Evolutionary conservation across 805 yeast species (phyloP), one percentile per base, ranked within the genome.

Genomic region (Cephaloascus fragrans): DNA sequence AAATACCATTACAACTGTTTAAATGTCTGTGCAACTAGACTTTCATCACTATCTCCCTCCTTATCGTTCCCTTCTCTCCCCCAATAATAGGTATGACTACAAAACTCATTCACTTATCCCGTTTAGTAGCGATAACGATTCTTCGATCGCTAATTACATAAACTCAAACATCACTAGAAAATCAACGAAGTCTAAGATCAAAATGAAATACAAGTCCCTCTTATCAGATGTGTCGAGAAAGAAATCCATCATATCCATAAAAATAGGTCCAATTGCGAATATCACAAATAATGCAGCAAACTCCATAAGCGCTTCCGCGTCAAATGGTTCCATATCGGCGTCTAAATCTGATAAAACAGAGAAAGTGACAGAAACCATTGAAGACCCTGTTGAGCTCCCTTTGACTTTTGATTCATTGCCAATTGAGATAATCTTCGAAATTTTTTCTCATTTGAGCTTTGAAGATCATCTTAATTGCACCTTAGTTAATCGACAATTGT

Each of bases 11-110:
- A n/a, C n/a, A n/a, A n/a, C n/a, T n/a, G n/a, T n/a, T n/a, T n/a
- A n/a, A n/a, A n/a, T n/a, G n/a, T n/a, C 28, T 23, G 28, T 23
- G 6, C 28, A 23, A 23, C n/a, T 35, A 16, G 62, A 58, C 37
- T 45, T 52, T 47, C 51, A 47, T 47, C 18, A 50, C 17, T 61
- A 65, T 48, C 55, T 73, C 19, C 77, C 77, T 5, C 72, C 79
- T 2, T 75, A 75, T 50, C 59, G 79, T 34, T 73, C 78, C 3
- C 57, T 75, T 19, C 52, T 75, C 19, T 65, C 62, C 33, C 80
- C 80, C 1, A 58, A 56, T 37, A 66, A 67, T 9, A 57, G 64
- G 17, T 75, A 72, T 48, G 80, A 75, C 49, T 75, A 75, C 51
- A 55, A 59, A 37, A 63, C 70, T 4, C 77, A 69, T 44, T 51